Evolutionary conservation across 495 filamentous ascomycete genomes (phyloP).

Genomic region (Apiosordaria backusii): DNA sequence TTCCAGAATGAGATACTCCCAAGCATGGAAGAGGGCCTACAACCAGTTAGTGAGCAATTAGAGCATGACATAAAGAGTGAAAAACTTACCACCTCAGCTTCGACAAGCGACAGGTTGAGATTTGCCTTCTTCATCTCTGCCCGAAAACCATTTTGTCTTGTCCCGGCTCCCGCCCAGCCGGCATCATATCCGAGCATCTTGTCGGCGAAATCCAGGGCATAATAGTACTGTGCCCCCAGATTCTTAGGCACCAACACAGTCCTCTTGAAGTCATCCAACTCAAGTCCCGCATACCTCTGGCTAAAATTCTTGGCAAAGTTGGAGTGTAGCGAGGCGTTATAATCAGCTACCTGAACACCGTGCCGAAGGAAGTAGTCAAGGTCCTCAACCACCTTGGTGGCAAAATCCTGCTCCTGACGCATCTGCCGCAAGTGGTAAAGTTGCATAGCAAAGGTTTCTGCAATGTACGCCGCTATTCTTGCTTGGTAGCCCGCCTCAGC

Average conservation of each 20-base stretch:
- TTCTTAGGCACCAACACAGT: conserved; percentile 58
- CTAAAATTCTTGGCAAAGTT: conserved; percentile 84
- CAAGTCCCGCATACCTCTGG: conserved; percentile 65
- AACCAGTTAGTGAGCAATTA: conserved; percentile 28
- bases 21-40: conserved; percentile 75
- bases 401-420: conserved; percentile 57
- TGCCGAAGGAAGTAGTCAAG: conserved; percentile 72
- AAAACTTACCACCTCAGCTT: conserved; percentile 78
- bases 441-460: conserved; percentile 88
- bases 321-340: conserved; percentile 80
- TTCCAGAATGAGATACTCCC: conserved; percentile 85
- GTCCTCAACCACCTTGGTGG: conserved; percentile 65
- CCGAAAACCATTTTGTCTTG: conserved; percentile 64
- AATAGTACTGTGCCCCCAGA: conserved; percentile 75
- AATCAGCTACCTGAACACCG: conserved; percentile 68
- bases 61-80: neutral
- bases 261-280: conserved; percentile 70
- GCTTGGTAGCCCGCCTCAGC: conserved; percentile 56
- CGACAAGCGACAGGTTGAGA: conserved; percentile 82
- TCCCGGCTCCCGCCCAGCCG: conserved; percentile 66
- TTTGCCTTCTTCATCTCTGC: conserved; percentile 83
- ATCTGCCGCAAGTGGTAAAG: conserved; percentile 75
- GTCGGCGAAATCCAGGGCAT: conserved; percentile 68
- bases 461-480: conserved; percentile 73
- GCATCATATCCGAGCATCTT: conserved; percentile 71